Evolutionary conservation across 129 eudicot species (phyloP).

Genomic region (Flaveria sonorensis): DNA sequence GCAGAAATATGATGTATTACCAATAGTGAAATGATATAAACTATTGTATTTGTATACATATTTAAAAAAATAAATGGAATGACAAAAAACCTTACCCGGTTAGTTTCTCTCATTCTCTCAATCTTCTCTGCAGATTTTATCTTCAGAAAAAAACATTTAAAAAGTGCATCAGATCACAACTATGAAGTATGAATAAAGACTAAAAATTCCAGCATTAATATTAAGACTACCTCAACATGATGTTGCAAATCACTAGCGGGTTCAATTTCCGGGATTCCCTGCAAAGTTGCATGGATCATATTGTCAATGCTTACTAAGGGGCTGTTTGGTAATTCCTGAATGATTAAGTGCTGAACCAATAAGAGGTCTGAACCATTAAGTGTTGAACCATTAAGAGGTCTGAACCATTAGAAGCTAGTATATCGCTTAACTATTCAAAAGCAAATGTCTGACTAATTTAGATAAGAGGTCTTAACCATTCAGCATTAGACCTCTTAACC

Average conservation of each 20-base stretch:
- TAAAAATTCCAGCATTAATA: neutral
- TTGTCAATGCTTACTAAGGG: slow-evolving; percentile 13
- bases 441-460: too few relatives aligned
- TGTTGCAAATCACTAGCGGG: slow-evolving; percentile 87
- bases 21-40: neutral
- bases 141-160: slow-evolving; percentile 45
- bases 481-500: too few relatives aligned
- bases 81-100: slow-evolving; percentile 51
- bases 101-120: slow-evolving; percentile 88
- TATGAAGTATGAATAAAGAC: neutral
- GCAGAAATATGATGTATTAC: slow-evolving; percentile 21
- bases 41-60: neutral
- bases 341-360: too few relatives aligned
- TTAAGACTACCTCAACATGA: slow-evolving; percentile 75
- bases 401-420: too few relatives aligned
- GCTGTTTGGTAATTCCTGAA: too few relatives aligned
- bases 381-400: too few relatives aligned
- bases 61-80: slow-evolving; percentile 1
- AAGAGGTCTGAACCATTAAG: too few relatives aligned
- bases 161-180: slow-evolving; percentile 22
- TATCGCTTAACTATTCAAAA: too few relatives aligned
- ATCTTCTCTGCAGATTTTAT: slow-evolving; percentile 89
- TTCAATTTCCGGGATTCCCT: slow-evolving; percentile 90
- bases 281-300: slow-evolving; percentile 22
- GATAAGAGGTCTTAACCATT: too few relatives aligned